A percentile compares a stretch with the other conserved stretches of the same genome.
phyloP scores from a whole-genome alignment of 345 rosid species.

The Raphanus sativus region DNA sequence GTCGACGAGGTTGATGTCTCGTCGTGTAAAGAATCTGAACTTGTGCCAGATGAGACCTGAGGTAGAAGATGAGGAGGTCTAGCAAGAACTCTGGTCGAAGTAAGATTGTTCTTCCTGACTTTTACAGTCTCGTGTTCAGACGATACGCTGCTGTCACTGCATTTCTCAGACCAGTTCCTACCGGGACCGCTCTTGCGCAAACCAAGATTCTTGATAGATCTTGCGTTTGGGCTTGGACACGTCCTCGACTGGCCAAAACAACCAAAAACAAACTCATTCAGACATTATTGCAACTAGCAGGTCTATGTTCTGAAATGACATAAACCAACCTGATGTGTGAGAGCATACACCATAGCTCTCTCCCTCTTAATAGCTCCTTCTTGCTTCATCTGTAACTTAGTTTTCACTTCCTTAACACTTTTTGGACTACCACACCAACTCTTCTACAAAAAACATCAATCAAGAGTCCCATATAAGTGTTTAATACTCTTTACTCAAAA shows the following conservation, averaged over 20 bases:
- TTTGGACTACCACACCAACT: constrained; percentile 77
- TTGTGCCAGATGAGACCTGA: constrained; percentile 45
- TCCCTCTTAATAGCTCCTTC: constrained; percentile 90
- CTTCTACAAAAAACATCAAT: constrained; percentile 43
- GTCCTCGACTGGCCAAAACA: constrained; percentile 50
- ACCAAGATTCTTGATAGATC: constrained; percentile 43
- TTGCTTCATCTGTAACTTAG: constrained; percentile 69
- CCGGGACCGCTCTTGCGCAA: constrained; percentile 46
- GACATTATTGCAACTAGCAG: constrained; percentile 17
- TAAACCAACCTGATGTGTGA: constrained; percentile 60
- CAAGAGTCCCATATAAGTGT: constrained; percentile 6
- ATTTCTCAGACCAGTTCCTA: constrained; percentile 67
- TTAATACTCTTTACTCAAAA: background rate
- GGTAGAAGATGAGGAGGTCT: constrained; percentile 48
- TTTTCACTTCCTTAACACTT: constrained; percentile 59
- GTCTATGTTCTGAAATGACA: too few relatives aligned
- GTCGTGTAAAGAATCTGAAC: constrained; percentile 58
- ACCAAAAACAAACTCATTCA: constrained; percentile 21
- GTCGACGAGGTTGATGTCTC: constrained; percentile 59
- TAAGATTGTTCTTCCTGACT: constrained; percentile 64
- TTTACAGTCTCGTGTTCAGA: constrained; percentile 51
- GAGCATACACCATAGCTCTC: constrained; percentile 74
- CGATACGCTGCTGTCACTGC: constrained; percentile 42
- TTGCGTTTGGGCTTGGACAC: constrained; percentile 55
- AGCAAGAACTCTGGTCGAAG: constrained; percentile 53